Conservation (phyloP, 805 yeast genomes). For the Wilhelminamyces savonicus region DNA sequence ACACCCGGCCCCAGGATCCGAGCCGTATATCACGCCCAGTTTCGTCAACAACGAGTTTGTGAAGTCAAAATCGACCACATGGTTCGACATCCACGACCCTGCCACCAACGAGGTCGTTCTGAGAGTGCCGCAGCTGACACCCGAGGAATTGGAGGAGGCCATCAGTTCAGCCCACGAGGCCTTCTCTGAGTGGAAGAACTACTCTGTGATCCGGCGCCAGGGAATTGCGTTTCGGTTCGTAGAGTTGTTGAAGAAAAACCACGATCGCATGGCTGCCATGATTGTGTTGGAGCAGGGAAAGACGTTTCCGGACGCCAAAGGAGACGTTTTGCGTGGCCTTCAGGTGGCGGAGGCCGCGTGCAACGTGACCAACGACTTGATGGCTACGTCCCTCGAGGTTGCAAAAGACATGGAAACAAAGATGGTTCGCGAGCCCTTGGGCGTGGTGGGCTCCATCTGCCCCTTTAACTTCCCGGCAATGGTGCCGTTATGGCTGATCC, state of each 20-base stretch:
- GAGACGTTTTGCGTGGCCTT: conserved; percentile 67
- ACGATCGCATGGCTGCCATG: conserved; percentile 61
- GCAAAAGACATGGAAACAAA: conserved; percentile 72
- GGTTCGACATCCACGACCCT: conserved; percentile 73
- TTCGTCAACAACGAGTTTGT: conserved; percentile 47
- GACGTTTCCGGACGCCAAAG: conserved; percentile 68
- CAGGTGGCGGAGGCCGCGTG: conserved; percentile 78
- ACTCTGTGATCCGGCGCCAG: conserved; percentile 53
- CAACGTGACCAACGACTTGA: conserved; percentile 55
- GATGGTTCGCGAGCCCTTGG: conserved; percentile 69
- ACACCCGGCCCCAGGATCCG: conserved; percentile 28
- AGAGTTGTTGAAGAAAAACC: conserved; percentile 53
- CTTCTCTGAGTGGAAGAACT: conserved; percentile 51
- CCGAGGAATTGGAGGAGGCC: conserved; percentile 57
- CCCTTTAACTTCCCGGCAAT: conserved; percentile 84
- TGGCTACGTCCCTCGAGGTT: conserved; percentile 61
- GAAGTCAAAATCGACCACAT: conserved; percentile 39
- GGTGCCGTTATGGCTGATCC: conserved; percentile 70
- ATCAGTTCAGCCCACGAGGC: conserved; percentile 59
- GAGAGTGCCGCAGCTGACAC: conserved; percentile 68
- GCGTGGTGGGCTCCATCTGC: conserved; percentile 71
- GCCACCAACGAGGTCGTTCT: conserved; percentile 64
- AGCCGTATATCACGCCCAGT: conserved; percentile 45
- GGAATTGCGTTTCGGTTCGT: conserved; percentile 67
- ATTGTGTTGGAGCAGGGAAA: conserved; percentile 54